phyloP scores from a whole-genome alignment of 1,284 basidiomycete species.

The Hypsizygus ulmarius region DNA sequence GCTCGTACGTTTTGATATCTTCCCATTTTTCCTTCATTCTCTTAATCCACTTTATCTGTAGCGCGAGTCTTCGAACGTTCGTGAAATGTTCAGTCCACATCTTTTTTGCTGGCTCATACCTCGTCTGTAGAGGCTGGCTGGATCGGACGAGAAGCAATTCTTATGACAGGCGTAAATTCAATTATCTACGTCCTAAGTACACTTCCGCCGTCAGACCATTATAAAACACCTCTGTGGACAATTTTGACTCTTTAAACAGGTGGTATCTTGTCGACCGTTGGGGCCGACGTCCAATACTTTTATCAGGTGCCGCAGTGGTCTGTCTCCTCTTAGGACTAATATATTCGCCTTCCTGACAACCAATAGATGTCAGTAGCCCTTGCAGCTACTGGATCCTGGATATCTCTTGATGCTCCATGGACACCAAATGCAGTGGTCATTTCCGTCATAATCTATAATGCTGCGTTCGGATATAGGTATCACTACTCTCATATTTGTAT shows the following conservation, averaged over 20 bases:
- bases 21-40: slow-evolving; percentile 10
- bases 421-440: slow-evolving; percentile 88
- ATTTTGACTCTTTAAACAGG: slow-evolving; percentile 39
- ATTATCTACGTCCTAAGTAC: slow-evolving; percentile 87
- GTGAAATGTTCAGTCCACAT: slow-evolving; percentile 15
- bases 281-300: slow-evolving; percentile 86
- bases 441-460: slow-evolving; percentile 95
- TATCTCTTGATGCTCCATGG: slow-evolving; percentile 85
- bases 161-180: slow-evolving; percentile 96
- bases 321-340: slow-evolving; percentile 26
- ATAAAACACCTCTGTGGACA: background rate
- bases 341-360: slow-evolving; percentile 2
- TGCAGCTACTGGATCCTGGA: slow-evolving; percentile 82
- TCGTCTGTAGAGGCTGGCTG: slow-evolving; percentile 80
- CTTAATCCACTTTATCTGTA: slow-evolving; percentile 35
- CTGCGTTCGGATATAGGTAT: slow-evolving; percentile 82
- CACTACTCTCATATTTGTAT: slow-evolving; percentile 4
- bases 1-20: slow-evolving; percentile 60
- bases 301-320: slow-evolving; percentile 85
- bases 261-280: slow-evolving; percentile 96
- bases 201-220: slow-evolving; percentile 65
- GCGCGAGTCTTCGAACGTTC: slow-evolving; percentile 83
- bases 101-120: slow-evolving; percentile 3
- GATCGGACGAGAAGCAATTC: slow-evolving; percentile 93
- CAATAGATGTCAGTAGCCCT: slow-evolving; percentile 75